Evolutionary conservation across 805 yeast species (phyloP), one percentile per base, ranked within the genome.

Genomic region (Yamadazyma laniorum): DNA sequence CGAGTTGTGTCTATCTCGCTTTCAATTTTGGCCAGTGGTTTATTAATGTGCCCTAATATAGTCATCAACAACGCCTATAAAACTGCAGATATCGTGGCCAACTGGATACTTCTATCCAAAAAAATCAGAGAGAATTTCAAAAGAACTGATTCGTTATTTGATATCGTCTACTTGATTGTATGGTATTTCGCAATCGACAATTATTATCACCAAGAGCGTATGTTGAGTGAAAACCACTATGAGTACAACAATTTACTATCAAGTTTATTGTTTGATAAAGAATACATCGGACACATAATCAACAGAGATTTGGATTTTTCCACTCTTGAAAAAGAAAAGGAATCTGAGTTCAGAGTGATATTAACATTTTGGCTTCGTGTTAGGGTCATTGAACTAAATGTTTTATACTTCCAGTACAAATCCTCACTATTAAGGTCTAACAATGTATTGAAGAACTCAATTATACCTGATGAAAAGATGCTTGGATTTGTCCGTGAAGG

Each of bases 211-310:
- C 49, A 48, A 25, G 35, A 40, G 3, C 47, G 50, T 32, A 38
- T 39, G 44, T 37, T 52, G 18, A 43, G 49, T 19, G 62, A 57
- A 14, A 52, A 50, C 38, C 58, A 53, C 42, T 45, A 56, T 38
- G 66, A 61, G 34, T 61, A 48, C 41, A 59, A 56, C 39, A 52
- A 44, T 26, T 44, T 61, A 23, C 43, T 61, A 21, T 43, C 50
- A 2, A 38, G 29, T 13, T 23, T 46, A 14, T 29, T 46, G 17
- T 46, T 46, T 35, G 39, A 46, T 26, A 34, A 39, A 14, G 37
- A 38, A 7, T 46, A 41, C 32, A 41, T 46, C 42, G 39, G 41
- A 14, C 18, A 27, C 5, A 41, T 46, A n/a, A 28, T 37, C n/a
- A 42, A 34, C 18, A 28, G 32, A 25, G 32, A 44, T 14, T 11